These are phyloP conservation scores for Mucor irregularis DNA, from an alignment of 371 early-diverging fungal species.

Conservation along the genomic window DNA sequence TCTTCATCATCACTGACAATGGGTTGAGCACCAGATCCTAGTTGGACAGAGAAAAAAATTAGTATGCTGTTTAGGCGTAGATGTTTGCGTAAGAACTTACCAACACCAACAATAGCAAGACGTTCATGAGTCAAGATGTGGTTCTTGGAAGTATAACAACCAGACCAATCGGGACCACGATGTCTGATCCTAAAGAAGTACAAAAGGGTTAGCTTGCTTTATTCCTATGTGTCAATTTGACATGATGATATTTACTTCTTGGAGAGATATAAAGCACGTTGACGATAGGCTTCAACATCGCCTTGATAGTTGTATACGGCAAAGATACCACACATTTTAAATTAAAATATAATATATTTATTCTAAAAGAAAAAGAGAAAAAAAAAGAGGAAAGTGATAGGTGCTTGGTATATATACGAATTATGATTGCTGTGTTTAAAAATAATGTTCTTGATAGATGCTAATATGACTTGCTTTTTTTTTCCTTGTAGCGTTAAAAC, in stretches of 20 bases:
- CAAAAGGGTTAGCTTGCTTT: neutral
- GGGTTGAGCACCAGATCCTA: slow-evolving; percentile 94
- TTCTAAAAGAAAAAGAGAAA: neutral
- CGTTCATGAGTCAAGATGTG: slow-evolving; percentile 95
- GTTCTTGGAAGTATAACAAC: slow-evolving; percentile 76
- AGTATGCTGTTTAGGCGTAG: no score
- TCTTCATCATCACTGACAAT: slow-evolving; percentile 85
- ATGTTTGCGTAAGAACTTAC: slow-evolving; percentile 67
- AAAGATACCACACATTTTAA: slow-evolving; percentile 94
- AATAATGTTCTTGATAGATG: neutral
- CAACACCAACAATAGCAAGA: slow-evolving; percentile 95
- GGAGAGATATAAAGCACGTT: slow-evolving; percentile 81
- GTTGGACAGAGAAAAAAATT: neutral
- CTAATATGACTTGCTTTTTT: no score
- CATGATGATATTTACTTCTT: slow-evolving; percentile 76
- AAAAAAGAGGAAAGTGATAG: neutral
- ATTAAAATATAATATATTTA: neutral
- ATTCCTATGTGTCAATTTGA: neutral
- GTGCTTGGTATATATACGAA: slow-evolving; percentile 1
- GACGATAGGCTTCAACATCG: slow-evolving; percentile 75
- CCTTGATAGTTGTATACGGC: slow-evolving; percentile 87
- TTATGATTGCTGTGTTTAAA: neutral
- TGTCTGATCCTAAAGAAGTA: slow-evolving; percentile 71
- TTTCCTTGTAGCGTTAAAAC: no score
- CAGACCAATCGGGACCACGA: slow-evolving; percentile 98